Percentiles rank a stretch among this genome's conserved stretches.
Evolutionary conservation across 371 early-diverging fungal species (phyloP).

Genomic region (Rhizopus arrhizus): DNA sequence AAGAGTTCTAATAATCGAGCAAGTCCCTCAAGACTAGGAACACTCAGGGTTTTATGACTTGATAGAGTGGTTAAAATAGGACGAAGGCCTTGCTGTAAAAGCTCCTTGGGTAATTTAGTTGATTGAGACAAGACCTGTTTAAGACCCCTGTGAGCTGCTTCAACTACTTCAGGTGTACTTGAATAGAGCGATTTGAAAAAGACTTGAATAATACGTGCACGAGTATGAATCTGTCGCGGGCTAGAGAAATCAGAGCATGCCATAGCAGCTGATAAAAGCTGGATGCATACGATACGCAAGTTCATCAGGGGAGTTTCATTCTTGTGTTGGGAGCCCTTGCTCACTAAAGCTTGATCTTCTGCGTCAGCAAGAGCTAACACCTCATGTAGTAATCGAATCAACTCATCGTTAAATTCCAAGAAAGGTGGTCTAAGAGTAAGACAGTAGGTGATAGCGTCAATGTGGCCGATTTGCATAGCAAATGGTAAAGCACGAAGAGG

Average conservation of each 20-base stretch:
- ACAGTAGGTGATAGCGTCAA: slow-evolving; percentile 97
- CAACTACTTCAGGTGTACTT: slow-evolving; percentile 91
- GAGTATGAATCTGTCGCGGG: slow-evolving; percentile 72
- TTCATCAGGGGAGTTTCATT: slow-evolving; percentile 81
- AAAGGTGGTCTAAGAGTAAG: slow-evolving; percentile 89
- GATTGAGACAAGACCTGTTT: slow-evolving; percentile 85
- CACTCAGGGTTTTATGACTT: slow-evolving; percentile 90
- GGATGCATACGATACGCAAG: slow-evolving; percentile 93
- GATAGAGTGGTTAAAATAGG: slow-evolving; percentile 94
- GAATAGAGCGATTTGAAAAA: slow-evolving; percentile 97
- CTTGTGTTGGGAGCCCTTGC: slow-evolving; percentile 82
- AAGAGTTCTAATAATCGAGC: slow-evolving; percentile 91
- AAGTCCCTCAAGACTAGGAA: slow-evolving; percentile 90
- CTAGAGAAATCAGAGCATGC: slow-evolving; percentile 78
- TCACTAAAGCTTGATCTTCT: slow-evolving; percentile 93
- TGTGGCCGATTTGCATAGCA: slow-evolving; percentile 96
- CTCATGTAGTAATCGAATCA: slow-evolving; percentile 88
- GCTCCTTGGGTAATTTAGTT: slow-evolving; percentile 92
- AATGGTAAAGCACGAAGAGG: slow-evolving; percentile 95
- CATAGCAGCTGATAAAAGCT: slow-evolving; percentile 93
- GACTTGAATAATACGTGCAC: slow-evolving; percentile 91
- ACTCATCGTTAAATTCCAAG: slow-evolving; percentile 89
- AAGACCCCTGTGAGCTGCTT: slow-evolving; percentile 92
- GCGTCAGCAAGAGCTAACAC: slow-evolving; percentile 95
- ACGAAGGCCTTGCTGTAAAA: slow-evolving; percentile 93